Evolutionary conservation across 2,329 filamentous ascomycete genomes (phyloP), one percentile per base, ranked within the genome.

Genomic region (Aspergillus cejpii): DNA sequence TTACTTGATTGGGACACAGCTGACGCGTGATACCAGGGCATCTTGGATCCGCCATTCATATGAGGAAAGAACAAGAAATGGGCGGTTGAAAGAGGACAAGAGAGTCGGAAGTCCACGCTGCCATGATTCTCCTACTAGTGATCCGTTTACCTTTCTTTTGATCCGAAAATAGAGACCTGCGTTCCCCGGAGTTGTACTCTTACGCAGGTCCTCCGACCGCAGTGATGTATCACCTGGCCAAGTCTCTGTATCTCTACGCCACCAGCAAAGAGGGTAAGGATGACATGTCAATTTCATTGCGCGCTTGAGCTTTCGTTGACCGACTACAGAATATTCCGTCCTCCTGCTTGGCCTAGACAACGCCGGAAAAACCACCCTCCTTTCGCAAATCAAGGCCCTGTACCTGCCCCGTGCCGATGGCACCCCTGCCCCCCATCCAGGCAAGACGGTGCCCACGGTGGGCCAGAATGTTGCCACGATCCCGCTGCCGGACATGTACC

Each of bases 281-380:
- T 34, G 8, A 10, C 23, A 20, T 12, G 37, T 5, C 28, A 14
- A 3, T 23, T 29, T 27, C 20, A 21, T 24, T 20, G 8, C 12
- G 15, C 37, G 15, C n/a, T 21, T 19, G 15, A 27, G 21, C 38
- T 21, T 33, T 44, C 33, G 52, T 37, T 33, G 14, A 28, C 29
- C 29, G 37, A 23, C 28, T 27, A 24, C 61, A 92, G 91, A 97
- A 74, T 97, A 96, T 76, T 96, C 91, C 17, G 87, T 96, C 61
- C 87, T 97, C 63, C 84, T 97, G 56, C 86, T 97, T 59, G 92
- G 92, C 52, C 86, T 97, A 63, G 92, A 97, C 75, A 97, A 97
- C 66, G 92, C 92, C 49, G 92, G 92, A 68, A 97, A 97, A 76
- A 97, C 92, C 31, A 97, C 92, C 20, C 90, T 97, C 64, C 89